Conservation (phyloP, 495 filamentous ascomycete genomes). For the Hyaloscypha bicolor region DNA sequence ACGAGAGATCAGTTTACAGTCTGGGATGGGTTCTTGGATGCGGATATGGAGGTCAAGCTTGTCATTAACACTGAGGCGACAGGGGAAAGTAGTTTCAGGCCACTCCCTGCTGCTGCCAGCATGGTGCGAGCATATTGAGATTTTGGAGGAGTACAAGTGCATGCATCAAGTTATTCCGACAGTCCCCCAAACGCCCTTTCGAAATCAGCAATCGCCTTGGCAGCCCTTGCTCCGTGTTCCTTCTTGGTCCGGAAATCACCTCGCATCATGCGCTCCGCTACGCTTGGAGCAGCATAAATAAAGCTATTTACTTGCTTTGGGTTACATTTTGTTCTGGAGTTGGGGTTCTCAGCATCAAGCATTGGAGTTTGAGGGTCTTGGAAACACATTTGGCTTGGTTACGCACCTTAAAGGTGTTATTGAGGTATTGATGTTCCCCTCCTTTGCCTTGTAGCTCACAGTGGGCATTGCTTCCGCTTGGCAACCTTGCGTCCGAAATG, state of each 20-base stretch:
- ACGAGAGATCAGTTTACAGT: neutral
- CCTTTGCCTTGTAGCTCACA: too few species aligned
- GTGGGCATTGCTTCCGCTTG: neutral
- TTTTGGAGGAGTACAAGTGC: neutral
- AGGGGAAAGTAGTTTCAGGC: neutral
- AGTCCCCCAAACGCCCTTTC: neutral
- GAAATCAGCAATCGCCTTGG: neutral
- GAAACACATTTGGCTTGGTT: too few species aligned
- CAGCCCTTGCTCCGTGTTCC: neutral
- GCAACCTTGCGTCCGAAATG: neutral
- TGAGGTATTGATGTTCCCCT: neutral
- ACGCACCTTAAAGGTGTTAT: neutral
- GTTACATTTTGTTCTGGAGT: neutral
- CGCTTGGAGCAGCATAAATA: neutral
- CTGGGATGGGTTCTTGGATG: slow-evolving; percentile 4
- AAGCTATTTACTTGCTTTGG: neutral
- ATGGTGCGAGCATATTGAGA: slow-evolving; percentile 3
- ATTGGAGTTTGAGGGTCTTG: neutral
- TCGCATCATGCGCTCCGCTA: neutral
- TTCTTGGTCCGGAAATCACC: neutral
- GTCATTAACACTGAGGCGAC: neutral
- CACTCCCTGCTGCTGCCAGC: neutral
- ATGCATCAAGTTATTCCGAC: neutral
- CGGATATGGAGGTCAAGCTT: neutral
- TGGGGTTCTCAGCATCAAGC: neutral